Conservation (phyloP, 1,284 basidiomycete species). For the Coriolopsis trogii region DNA sequence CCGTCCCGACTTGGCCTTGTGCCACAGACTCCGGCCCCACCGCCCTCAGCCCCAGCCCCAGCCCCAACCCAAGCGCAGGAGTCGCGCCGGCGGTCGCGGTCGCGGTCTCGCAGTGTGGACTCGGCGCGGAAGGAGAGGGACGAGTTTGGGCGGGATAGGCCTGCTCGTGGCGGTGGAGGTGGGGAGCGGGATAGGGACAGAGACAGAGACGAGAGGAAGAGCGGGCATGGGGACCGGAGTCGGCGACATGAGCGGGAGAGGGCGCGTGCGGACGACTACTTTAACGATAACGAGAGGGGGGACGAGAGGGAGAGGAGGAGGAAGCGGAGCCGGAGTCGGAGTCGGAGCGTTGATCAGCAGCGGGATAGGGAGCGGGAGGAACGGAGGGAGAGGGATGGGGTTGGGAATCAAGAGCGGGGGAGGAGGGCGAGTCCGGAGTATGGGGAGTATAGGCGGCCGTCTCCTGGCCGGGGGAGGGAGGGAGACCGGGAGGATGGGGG, state of each 20-base stretch:
- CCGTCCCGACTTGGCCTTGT: constrained; percentile 64
- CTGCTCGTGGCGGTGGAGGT: constrained; percentile 11
- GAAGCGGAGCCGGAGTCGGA: constrained; percentile 22
- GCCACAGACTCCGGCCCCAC: constrained; percentile 39
- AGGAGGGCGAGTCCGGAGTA: constrained; percentile 36
- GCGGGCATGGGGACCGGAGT: constrained; percentile 21
- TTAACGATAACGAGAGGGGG: constrained; percentile 24
- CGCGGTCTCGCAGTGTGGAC: constrained; percentile 21
- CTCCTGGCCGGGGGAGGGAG: constrained; percentile 22
- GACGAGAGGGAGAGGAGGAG: constrained; percentile 14
- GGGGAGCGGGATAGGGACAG: constrained; percentile 3
- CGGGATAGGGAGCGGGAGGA: constrained; percentile 29
- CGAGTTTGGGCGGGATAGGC: constrained; percentile 8
- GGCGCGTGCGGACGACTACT: constrained; percentile 36
- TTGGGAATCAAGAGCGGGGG: constrained; percentile 26
- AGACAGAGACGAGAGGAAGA: constrained; percentile 18
- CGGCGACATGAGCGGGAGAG: constrained; percentile 25
- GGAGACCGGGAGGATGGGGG: constrained; percentile 35
- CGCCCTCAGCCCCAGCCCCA: constrained; percentile 34
- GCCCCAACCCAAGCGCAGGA: constrained; percentile 15
- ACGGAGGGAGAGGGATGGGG: constrained; percentile 29
- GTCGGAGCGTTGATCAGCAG: constrained; percentile 28
- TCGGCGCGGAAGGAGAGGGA: constrained; percentile 18
- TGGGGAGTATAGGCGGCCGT: constrained; percentile 34
- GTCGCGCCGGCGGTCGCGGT: no score